Evolutionary conservation across 441 rosid species (phyloP), one percentile per base, ranked within the genome.

Genomic region (Arabidopsis hybrid): DNA sequence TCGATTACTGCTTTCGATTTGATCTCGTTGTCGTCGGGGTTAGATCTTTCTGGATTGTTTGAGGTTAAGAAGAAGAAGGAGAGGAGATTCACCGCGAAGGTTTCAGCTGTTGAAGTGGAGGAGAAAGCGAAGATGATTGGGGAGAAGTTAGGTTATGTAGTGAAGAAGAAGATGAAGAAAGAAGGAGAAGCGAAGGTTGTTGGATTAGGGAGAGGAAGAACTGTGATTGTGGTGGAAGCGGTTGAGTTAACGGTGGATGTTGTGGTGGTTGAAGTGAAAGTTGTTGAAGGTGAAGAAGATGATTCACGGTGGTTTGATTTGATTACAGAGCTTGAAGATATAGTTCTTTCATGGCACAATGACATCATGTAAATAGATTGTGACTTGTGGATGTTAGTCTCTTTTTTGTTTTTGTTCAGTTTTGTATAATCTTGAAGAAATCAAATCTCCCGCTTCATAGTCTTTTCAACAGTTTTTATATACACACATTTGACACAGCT

Each of bases 31-130:
- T 92, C 97, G 0, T 84, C 97, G 0, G 97, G 97, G 5, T 62
- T 94, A 73, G 89, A 94, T 79, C 83, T 92, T 51, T 94, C 99
- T 0, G 94, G 99, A 8, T 82, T 94, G 51, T 92, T 94, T 42
- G 89, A 88, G 78, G 74, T 12, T 12, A 65, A 31, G 51, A 58
- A 64, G 38, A 82, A 75, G 78, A 87, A 67, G 45, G 89, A 83
- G 17, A 86, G 78, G 85, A 86, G 97, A 63, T 94, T 90, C 71
- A 84, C 93, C 1, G 86, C 97, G 0, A 76, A 17, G 53, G 91
- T 82, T 46, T 74, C 85, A 11, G 73, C 68, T 46, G 86, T 88
- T 49, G 81, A 80, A 65, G 87, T 88, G 14, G 79, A 72, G 80
- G 91, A 84, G 84, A 89, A 79, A 70, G 86, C 88, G 31, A 85